These are phyloP conservation scores for Metschnikowia koreensis DNA, from an alignment of 805 yeast genomes.

Conservation along the genomic window DNA sequence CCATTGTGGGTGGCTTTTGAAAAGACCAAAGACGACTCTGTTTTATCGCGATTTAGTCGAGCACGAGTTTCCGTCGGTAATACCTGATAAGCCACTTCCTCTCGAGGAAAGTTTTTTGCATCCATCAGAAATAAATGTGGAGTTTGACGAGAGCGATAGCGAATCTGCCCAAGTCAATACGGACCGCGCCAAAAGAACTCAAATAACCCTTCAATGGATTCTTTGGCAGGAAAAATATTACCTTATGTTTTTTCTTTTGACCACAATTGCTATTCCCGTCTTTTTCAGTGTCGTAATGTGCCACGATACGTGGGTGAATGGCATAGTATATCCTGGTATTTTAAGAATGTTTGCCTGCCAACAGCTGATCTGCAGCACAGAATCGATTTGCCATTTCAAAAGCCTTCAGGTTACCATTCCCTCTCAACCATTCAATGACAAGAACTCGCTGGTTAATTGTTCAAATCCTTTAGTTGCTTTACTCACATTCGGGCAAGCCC, in stretches of 20 bases:
- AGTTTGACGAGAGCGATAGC: constrained; percentile 12
- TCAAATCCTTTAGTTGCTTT: constrained; percentile 52
- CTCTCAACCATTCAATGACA: constrained; percentile 45
- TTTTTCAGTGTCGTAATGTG: constrained; percentile 25
- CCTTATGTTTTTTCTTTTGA: constrained; percentile 26
- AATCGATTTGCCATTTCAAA: constrained; percentile 74
- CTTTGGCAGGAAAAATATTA: constrained; percentile 37
- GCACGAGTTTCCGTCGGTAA: constrained; percentile 30
- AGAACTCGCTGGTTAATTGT: constrained; percentile 72
- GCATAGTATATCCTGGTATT: constrained; percentile 69
- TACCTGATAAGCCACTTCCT: background rate
- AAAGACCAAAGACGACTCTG: constrained; percentile 47
- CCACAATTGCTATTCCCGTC: constrained; percentile 33
- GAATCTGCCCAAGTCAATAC: constrained; percentile 6
- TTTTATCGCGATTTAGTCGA: constrained; percentile 37
- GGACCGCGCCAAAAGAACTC: constrained; percentile 10
- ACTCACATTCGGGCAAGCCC: constrained; percentile 85
- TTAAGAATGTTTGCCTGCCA: constrained; percentile 70
- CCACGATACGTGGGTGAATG: constrained; percentile 32
- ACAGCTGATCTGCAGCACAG: constrained; percentile 73
- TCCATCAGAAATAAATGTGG: background rate
- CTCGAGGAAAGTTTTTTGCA: background rate
- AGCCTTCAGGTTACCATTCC: constrained; percentile 69
- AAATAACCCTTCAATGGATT: constrained; percentile 23
- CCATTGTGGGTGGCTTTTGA: constrained; percentile 85